Evolutionary conservation across 164 flowering plant species (phyloP).

Genomic region (Piper betle): DNA sequence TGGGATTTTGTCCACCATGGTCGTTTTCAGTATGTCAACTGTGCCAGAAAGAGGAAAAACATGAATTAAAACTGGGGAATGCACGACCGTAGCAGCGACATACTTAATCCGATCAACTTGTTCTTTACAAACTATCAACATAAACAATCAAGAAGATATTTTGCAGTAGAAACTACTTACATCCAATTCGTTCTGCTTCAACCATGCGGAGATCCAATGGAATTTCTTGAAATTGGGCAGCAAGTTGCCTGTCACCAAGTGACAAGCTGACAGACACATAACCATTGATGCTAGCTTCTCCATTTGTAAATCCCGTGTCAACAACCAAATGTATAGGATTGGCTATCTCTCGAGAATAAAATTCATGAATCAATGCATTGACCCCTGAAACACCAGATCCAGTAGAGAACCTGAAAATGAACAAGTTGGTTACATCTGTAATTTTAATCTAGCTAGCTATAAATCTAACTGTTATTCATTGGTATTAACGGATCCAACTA

Average conservation of each 20-base stretch:
- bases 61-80: neutral
- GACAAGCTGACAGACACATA: slow-evolving; percentile 62
- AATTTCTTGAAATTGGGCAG: slow-evolving; percentile 91
- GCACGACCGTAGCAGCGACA: neutral
- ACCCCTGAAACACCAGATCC: slow-evolving; percentile 87
- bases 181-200: slow-evolving; percentile 91
- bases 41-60: slow-evolving; percentile 5
- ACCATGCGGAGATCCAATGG: slow-evolving; percentile 79
- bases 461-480: neutral
- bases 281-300: slow-evolving; percentile 65
- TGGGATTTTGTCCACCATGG: slow-evolving; percentile 80
- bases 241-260: slow-evolving; percentile 77
- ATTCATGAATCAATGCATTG: slow-evolving; percentile 85
- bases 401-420: slow-evolving; percentile 75
- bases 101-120: neutral
- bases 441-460: neutral
- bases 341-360: slow-evolving; percentile 74
- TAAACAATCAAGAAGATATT: neutral
- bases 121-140: neutral
- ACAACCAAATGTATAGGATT: slow-evolving; percentile 90
- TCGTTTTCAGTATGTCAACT: slow-evolving; percentile 77
- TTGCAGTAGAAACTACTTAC: slow-evolving; percentile 29
- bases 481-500: no score
- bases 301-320: slow-evolving; percentile 73
- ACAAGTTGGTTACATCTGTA: neutral